phyloP scores from a whole-genome alignment of 208 protist genomes.

The Balamuthia mandrillaris region DNA sequence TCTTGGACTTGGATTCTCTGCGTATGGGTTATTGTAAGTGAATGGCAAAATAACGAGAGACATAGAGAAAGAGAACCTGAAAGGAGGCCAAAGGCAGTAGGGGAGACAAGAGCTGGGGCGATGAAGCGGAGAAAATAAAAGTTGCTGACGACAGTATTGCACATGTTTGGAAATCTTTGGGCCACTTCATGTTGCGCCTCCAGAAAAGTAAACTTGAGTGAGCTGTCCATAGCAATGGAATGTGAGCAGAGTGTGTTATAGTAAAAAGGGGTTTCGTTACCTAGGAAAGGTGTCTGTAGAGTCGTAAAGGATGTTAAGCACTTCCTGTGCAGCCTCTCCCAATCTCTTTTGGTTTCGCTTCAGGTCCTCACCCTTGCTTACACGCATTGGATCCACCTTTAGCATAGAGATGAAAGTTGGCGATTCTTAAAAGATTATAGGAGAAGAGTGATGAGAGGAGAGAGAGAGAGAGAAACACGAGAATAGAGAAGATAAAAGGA shows the following conservation, averaged over 20 bases:
- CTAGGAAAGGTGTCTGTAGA: slow-evolving; percentile 7
- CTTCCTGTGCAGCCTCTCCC: slow-evolving; percentile 23
- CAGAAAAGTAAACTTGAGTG: not conserved
- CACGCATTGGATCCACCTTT: slow-evolving; percentile 5
- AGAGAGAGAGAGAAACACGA: not conserved
- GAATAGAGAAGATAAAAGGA: not conserved
- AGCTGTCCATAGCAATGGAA: not conserved
- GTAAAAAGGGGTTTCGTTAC: not conserved
- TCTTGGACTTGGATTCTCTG: not conserved
- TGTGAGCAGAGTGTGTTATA: not conserved
- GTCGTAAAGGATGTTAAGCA: slow-evolving; percentile 8
- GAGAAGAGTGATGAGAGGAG: not conserved
- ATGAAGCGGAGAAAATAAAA: slow-evolving; percentile 37
- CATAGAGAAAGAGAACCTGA: too few relatives aligned
- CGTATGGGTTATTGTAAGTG: not conserved
- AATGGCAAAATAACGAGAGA: not conserved
- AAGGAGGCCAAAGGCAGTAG: not conserved
- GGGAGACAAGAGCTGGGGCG: slow-evolving; percentile 21
- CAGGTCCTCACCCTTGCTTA: not conserved
- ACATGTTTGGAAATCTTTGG: not conserved
- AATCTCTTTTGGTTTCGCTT: not conserved
- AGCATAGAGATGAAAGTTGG: not conserved
- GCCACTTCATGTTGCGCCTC: not conserved
- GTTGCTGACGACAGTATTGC: not conserved
- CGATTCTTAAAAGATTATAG: not conserved